A percentile compares a stretch with the other conserved stretches of the same genome.
Evolutionary conservation across 208 protist species (phyloP).

Genomic region (Phytomonas francai): DNA sequence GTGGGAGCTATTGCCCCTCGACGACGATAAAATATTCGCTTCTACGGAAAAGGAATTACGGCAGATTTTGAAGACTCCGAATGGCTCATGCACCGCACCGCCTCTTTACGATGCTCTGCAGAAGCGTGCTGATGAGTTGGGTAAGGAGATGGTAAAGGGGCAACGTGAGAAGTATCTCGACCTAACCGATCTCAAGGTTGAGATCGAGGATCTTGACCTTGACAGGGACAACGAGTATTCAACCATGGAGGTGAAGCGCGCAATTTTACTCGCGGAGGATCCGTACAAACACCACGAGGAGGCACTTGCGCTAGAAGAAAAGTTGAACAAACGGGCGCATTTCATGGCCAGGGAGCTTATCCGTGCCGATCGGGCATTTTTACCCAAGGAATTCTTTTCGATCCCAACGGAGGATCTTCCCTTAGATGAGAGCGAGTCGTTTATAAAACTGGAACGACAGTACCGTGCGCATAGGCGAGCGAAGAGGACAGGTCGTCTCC

Average conservation of each 20-base stretch:
- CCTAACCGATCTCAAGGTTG: slow-evolving; percentile 46
- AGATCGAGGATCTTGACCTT: slow-evolving; percentile 46
- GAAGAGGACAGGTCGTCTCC: slow-evolving; percentile 34
- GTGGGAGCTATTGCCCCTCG: slow-evolving; percentile 28
- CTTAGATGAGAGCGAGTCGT: slow-evolving; percentile 23
- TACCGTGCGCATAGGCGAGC: slow-evolving; percentile 22
- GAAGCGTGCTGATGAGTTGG: slow-evolving; percentile 48
- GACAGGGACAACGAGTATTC: slow-evolving; percentile 49
- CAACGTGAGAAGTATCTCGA: slow-evolving; percentile 66
- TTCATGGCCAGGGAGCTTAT: slow-evolving; percentile 52
- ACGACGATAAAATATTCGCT: slow-evolving; percentile 45
- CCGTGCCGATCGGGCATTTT: slow-evolving; percentile 42
- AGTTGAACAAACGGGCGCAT: slow-evolving; percentile 58
- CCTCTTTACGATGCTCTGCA: slow-evolving; percentile 41
- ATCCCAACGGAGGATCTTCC: slow-evolving; percentile 36
- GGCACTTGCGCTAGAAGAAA: slow-evolving; percentile 46
- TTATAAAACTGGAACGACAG: slow-evolving; percentile 27
- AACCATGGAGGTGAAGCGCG: slow-evolving; percentile 58
- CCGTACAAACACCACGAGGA: slow-evolving; percentile 32
- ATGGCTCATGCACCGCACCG: slow-evolving; percentile 27
- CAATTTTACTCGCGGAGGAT: slow-evolving; percentile 48
- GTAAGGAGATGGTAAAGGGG: slow-evolving; percentile 37
- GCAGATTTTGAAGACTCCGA: slow-evolving; percentile 27
- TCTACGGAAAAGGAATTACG: slow-evolving; percentile 45
- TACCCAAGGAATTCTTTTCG: slow-evolving; percentile 33